Base-by-base conservation (phyloP, 2,329 filamentous ascomycete genomes). In the Sporothrix brunneoviolacea region DNA sequence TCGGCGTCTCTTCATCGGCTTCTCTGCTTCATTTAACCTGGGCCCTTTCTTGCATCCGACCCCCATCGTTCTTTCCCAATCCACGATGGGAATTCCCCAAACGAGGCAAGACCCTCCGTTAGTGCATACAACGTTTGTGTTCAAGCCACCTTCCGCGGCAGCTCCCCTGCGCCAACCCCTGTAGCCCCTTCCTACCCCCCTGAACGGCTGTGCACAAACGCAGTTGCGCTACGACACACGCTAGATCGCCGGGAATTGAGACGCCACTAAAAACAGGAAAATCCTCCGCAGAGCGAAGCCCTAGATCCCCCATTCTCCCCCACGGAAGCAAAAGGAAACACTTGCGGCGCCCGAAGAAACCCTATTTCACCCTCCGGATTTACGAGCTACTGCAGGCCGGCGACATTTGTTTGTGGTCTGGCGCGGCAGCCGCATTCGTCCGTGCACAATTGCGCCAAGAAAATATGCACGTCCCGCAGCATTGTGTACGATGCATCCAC, bases 91-190 rank as follows among this genome's bases (percentile, higher is more conserved):
- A 28, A 10, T 37, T 21, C 21, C 33, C 43, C 44, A 13, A 39
- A 47, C 44, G 10, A 35, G 44, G 35, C 44, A 47, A 47, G 44
- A 21, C 28, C 33, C 33, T 47, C 35, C 24, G 33, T 38, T 47
- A 47, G 43, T 33, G 43, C 33, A 22, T 15, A 21, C 22, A 9
- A 32, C 21, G 28, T 8, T 28, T 7, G 33, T 18, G 42, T 15
- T 10, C 28, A 44, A 45, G 43, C 22, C 33, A 28, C 43, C 43
- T 46, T 36, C 32, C n/a, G 43, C 43, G 37, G 33, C 37, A 46
- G 44, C 35, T 15, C 6, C 27, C n/a, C 22, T 36, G 22, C 28
- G 32, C 22, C 8, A 33, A 28, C 32, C 43, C 43, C 4, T 30
- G 35, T 32, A 38, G 24, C 35, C 19, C 9, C 8, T 10, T 19